Evolutionary conservation across 148 eudicot species (phyloP), one percentile per base, ranked within the genome.

Genomic region (Gaultheria prostrata): DNA sequence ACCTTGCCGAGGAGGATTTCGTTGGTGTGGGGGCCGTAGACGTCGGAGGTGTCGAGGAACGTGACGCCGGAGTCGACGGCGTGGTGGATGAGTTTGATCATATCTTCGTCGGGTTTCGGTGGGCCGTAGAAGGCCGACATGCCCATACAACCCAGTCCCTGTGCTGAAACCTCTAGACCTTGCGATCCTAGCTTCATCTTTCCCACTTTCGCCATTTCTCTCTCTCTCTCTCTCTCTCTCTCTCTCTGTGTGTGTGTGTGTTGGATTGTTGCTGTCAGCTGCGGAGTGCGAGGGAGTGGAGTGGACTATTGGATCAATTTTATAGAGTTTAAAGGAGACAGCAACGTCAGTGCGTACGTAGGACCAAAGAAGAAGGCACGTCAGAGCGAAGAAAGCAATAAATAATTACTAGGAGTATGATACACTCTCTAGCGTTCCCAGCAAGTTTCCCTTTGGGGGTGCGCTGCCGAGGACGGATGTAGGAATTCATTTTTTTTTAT

Each of bases 11-110:
- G 50, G 32, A 75, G 78, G 53, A 39, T 8, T 45, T 75, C 78
- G 53, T 75, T 45, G 30, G 78, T 75, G 78, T 45, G 54, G 21
- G 78, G 78, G 78, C 78, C 78, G 26, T 75, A 75, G 4, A 75
- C 1, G 53, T 75, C 78, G 32, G 78, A 75, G 78, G 78, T 45
- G 78, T 75, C 78, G 53, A 75, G 50, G 32, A 75, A 75, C 0
- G 78, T 75, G 78, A 75, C 78, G 51, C 78, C 78, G 32, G 78
- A 75, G 30, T 75, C 21, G 13, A 45, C 9, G 26, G 78, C 78
- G 51, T 75, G 78, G 50, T 45, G 78, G 78, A 75, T 75, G 49
- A 75, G 50, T 45, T 75, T 75, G 49, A 75, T 75, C 78, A 75
- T 75, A 5, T n/a, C 53, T 45, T 75, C 78, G 3, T 75, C 78